Evolutionary conservation across 73 alveolate genomes (phyloP), one percentile per base, ranked within the genome.

Genomic region (Paramecium pentaurelia): DNA sequence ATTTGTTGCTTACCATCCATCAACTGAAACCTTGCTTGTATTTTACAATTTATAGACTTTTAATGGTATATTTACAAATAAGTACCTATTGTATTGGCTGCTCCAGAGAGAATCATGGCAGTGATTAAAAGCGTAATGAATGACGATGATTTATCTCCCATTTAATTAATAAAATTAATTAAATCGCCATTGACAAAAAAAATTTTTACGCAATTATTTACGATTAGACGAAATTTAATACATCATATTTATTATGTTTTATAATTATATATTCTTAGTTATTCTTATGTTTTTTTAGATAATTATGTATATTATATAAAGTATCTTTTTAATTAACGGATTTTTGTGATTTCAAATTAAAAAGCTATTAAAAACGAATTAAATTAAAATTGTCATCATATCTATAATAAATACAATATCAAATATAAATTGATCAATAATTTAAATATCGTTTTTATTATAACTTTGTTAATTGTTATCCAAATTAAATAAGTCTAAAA

Each of bases 101-200:
- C 87, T 3, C 87, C 87, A 3, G 87, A 14, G 12, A 73, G 60
- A 38, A 73, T 73, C 87, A 73, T 73, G 12, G 87, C 87, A 20
- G 36, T 37, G 10, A 73, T 73, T 38, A 73, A 40, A 2, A 37
- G 12, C 1, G 87, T 73, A 18, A 73, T 40, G 64, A 12, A 73
- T 28, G 84, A 64, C 16, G 84, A 32, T 10, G 30, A 28, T 64
- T 64, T 32, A 25, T 27, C 84, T 32, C 49, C 84, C 84, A 64
- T 64, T 64, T 64, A 8, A 32, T 28, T 64, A 54, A 54, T 54
- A n/a, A 54, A 18, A 16, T 54, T 54, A 18, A 54, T 54, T 54
- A 18, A 54, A 54, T 54, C 70, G 8, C 30, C 70, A n/a, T 54
- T 6, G 36, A 54, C 34, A 54, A 54, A 1, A 0, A 0, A 8